Evolutionary conservation across 768 basidiomycete species (phyloP).

Genomic region (Candolleomyces aberdarensis): DNA sequence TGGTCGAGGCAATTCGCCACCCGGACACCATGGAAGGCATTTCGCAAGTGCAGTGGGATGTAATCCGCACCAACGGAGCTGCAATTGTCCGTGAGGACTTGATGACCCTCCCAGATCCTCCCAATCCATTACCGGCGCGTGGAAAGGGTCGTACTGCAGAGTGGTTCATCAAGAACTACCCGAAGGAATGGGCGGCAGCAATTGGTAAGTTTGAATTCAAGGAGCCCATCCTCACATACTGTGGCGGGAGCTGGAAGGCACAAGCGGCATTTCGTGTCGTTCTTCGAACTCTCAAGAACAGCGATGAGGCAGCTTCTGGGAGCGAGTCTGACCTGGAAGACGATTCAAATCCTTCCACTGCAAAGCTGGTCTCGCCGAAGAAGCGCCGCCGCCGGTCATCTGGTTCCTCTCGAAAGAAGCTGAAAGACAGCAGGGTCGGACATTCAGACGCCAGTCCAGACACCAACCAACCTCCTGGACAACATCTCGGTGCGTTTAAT

Average conservation of each 20-base stretch:
- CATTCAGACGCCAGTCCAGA: background rate
- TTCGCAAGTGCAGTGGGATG: background rate
- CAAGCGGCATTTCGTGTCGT: background rate
- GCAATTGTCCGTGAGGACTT: background rate
- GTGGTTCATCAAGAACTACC: background rate
- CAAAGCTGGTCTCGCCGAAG: background rate
- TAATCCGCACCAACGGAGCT: background rate
- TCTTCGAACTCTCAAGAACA: background rate
- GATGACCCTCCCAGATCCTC: background rate
- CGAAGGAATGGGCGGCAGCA: background rate
- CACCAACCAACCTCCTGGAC: background rate
- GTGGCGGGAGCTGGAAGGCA: background rate
- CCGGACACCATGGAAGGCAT: background rate
- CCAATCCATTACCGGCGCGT: background rate
- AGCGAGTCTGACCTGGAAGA: background rate
- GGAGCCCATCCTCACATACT: background rate
- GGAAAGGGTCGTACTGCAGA: background rate
- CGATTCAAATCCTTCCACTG: background rate
- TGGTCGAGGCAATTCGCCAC: background rate
- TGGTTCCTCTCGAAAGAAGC: background rate
- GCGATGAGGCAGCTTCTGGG: no score
- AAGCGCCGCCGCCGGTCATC: background rate
- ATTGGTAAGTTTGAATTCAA: background rate
- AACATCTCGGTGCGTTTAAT: background rate
- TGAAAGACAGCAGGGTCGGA: background rate